These are phyloP conservation scores for Sordariomycetes sp. DNA, from an alignment of 2,329 filamentous ascomycete species.

Conservation along the genomic window DNA sequence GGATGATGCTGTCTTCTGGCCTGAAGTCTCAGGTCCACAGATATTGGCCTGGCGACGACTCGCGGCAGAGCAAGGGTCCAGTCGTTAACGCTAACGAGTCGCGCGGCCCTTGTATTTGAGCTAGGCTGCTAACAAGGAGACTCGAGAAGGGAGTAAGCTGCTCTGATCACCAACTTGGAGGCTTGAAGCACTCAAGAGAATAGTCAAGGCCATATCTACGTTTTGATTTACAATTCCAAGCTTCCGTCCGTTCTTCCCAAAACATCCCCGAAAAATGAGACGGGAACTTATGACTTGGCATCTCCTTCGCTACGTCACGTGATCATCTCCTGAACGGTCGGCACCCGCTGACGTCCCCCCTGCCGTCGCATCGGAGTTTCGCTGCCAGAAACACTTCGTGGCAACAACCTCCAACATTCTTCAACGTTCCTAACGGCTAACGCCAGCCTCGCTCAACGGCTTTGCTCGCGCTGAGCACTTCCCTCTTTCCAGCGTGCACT, in stretches of 20 bases:
- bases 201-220: too few relatives aligned
- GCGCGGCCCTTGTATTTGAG: too few relatives aligned
- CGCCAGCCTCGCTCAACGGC: not conserved
- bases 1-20: conserved; percentile 1
- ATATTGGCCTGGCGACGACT: too few relatives aligned
- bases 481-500: not conserved
- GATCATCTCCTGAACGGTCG: not conserved
- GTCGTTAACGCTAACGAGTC: too few relatives aligned
- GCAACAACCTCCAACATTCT: not conserved
- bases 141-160: too few relatives aligned
- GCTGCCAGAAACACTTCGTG: not conserved
- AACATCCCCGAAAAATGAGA: too few relatives aligned
- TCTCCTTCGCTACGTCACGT: conserved; percentile 1
- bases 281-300: too few relatives aligned
- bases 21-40: conserved; percentile 7
- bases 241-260: too few relatives aligned
- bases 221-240: too few relatives aligned
- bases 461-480: not conserved
- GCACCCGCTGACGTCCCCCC: not conserved
- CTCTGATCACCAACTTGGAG: too few relatives aligned
- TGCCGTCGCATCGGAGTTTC: conserved; percentile 1
- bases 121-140: not conserved
- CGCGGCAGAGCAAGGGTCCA: too few relatives aligned
- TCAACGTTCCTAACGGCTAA: not conserved
- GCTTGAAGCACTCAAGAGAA: too few relatives aligned